Evolutionary conservation across 2,329 filamentous ascomycete genomes (phyloP), one percentile per base, ranked within the genome.

Genomic region (Colletotrichum spinosum): DNA sequence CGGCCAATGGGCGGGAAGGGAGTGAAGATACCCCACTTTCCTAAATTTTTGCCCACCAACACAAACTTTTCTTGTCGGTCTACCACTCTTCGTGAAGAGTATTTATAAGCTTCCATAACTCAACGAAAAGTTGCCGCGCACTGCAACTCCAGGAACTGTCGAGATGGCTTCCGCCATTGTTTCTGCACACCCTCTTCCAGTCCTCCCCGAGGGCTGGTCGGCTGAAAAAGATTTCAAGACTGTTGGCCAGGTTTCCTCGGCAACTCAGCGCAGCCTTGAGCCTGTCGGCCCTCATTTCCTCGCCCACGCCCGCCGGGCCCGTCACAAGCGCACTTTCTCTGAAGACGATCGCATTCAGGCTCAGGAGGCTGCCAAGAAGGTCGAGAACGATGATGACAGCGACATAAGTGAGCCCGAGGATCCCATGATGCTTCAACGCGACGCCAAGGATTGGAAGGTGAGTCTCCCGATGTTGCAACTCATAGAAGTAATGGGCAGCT

Each of bases 391-490:
- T 59, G 93, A 97, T 64, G 90, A 90, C 69, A 92, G 91, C 74
- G 94, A 98, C 68, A 93, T 97, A 79, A 97, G 93, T 80, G 96
- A 99, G 83, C 84, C 91, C 37, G 96, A 99, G 82, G 95, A 98
- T 76, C 91, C 93, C 61, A 87, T 97, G 83, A 91, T 98, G 88
- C 89, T 99, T 38, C 87, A 92, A 78, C 89, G 94, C 60, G 94
- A 98, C 77, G 94, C 96, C 75, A 99, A 99, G 85, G 96, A 99
- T 85, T 99, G 96, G 96, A 99, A 99, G 92, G 93, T 95, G 79
- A 70, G 84, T 52, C 33, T 13, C 17, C 13, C 49, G n/a, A 25
- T 38, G 15, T 8, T 12, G 41, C n/a, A 41, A 25, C 15, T 6
- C 6, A 13, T n/a, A 38, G n/a, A 39, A 17, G 12, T 11, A 35